Evolutionary conservation across 1,139 yeast species (phyloP).

Genomic region (Debaryomyces udenii): DNA sequence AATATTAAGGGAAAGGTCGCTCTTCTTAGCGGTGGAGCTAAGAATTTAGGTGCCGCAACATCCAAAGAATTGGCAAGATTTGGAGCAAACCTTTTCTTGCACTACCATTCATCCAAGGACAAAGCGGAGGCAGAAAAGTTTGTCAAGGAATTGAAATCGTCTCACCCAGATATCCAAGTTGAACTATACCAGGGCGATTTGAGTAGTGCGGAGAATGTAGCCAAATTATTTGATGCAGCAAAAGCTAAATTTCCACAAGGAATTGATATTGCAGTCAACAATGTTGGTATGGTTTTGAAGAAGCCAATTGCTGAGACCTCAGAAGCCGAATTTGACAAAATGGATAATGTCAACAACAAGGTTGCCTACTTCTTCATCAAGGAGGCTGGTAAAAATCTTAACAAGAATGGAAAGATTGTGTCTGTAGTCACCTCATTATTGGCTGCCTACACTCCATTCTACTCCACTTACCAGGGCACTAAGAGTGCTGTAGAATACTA

Average conservation of each 20-base stretch:
- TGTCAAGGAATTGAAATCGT: constrained; percentile 36
- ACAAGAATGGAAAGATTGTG: constrained; percentile 57
- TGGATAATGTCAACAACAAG: constrained; percentile 59
- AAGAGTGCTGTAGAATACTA: constrained; percentile 66
- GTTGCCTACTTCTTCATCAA: constrained; percentile 64
- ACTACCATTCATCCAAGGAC: constrained; percentile 52
- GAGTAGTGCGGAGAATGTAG: constrained; percentile 43
- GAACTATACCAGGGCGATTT: constrained; percentile 50
- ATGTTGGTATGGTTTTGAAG: constrained; percentile 67
- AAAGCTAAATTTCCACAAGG: constrained; percentile 46
- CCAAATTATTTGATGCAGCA: constrained; percentile 50
- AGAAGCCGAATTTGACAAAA: constrained; percentile 55
- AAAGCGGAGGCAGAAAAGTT: constrained; percentile 42
- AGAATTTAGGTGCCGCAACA: constrained; percentile 63
- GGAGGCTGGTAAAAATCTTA: constrained; percentile 55
- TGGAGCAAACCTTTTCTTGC: constrained; percentile 60
- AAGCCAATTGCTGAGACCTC: constrained; percentile 54
- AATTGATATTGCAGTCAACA: constrained; percentile 65
- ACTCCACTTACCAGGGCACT: constrained; percentile 61
- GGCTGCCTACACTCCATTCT: constrained; percentile 65
- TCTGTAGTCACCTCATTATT: constrained; percentile 63
- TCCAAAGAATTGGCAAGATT: constrained; percentile 58
- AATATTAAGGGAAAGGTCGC: constrained; percentile 52
- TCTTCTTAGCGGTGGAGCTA: constrained; percentile 65
- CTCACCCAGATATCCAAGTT: constrained; percentile 42